These are phyloP conservation scores for Perkinsus chesapeaki DNA, from an alignment of 169 alveolate species.

Conservation along the genomic window DNA sequence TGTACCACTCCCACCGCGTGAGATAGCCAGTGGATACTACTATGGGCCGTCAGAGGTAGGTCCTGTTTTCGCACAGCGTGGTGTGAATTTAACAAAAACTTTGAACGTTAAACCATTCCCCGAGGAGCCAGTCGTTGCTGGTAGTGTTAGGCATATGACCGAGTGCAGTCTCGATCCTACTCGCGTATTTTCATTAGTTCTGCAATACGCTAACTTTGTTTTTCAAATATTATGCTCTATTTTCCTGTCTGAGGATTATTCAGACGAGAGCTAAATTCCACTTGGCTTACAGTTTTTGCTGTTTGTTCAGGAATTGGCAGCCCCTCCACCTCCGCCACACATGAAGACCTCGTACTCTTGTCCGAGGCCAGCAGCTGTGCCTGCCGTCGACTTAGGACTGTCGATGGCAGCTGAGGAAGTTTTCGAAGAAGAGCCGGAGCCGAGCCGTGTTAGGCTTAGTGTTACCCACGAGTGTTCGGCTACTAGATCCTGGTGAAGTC, in stretches of 20 bases:
- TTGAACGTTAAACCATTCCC: too few species aligned
- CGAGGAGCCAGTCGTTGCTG: too few species aligned
- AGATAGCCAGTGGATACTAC: not conserved
- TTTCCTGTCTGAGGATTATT: too few species aligned
- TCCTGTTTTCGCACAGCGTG: not conserved
- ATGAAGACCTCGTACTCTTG: not conserved
- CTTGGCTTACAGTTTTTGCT: too few species aligned
- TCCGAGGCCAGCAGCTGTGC: not conserved
- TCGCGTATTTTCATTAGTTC: too few species aligned
- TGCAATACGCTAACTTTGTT: too few species aligned
- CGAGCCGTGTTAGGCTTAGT: not conserved
- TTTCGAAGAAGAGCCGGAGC: not conserved
- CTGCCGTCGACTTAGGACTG: not conserved
- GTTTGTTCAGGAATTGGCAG: not conserved
- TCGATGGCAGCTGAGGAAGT: not conserved
- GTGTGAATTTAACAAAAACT: too few species aligned
- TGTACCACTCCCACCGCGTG: not conserved
- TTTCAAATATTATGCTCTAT: too few species aligned
- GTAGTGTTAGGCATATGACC: too few species aligned
- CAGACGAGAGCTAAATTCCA: too few species aligned
- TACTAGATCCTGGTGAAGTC: not conserved
- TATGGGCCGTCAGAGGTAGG: not conserved
- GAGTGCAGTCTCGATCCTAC: too few species aligned
- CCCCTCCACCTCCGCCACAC: not conserved
- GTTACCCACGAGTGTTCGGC: not conserved